Evolutionary conservation across 1,284 basidiomycete species (phyloP).

Genomic region (Coniferiporia sulphurascens): DNA sequence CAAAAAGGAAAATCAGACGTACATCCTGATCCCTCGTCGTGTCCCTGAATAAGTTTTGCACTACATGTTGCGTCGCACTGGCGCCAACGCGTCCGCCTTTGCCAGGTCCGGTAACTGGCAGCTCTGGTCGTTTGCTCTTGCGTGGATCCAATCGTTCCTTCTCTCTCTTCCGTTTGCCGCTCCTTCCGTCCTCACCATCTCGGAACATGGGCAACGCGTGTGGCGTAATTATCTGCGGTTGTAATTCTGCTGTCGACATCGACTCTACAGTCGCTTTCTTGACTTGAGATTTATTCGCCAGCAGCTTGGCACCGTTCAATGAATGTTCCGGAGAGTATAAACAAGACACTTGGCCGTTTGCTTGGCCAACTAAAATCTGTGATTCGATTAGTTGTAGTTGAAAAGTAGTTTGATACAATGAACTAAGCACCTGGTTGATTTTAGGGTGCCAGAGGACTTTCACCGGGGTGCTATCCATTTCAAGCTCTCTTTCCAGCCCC

Average conservation of each 20-base stretch:
- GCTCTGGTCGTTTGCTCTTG: constrained; percentile 86
- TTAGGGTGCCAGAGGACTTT: constrained; percentile 92
- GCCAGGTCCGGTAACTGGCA: constrained; percentile 90
- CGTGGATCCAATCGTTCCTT: constrained; percentile 83
- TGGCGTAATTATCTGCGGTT: constrained; percentile 78
- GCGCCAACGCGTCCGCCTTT: constrained; percentile 91
- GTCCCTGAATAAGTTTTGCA: constrained; percentile 88
- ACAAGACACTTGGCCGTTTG: constrained; percentile 85
- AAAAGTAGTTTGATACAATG: not conserved
- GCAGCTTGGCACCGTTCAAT: constrained; percentile 86
- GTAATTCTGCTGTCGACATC: constrained; percentile 72
- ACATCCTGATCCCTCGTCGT: constrained; percentile 89
- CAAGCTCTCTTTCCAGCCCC: constrained; percentile 59
- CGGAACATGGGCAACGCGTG: constrained; percentile 87
- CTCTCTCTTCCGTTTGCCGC: constrained; percentile 81
- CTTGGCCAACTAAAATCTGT: constrained; percentile 80
- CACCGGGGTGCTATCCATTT: constrained; percentile 75
- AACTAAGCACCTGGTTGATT: constrained; percentile 81
- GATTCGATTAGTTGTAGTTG: constrained; percentile 9
- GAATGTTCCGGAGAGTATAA: constrained; percentile 88
- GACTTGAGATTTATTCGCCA: constrained; percentile 72
- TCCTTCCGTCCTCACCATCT: constrained; percentile 69
- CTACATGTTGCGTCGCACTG: constrained; percentile 91
- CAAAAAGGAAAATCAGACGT: constrained; percentile 39
- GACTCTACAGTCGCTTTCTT: constrained; percentile 74